A percentile compares a stretch with the other conserved stretches of the same genome.
Conservation (phyloP, 2,329 filamentous ascomycete genomes). For the Alternaria burnsii region DNA sequence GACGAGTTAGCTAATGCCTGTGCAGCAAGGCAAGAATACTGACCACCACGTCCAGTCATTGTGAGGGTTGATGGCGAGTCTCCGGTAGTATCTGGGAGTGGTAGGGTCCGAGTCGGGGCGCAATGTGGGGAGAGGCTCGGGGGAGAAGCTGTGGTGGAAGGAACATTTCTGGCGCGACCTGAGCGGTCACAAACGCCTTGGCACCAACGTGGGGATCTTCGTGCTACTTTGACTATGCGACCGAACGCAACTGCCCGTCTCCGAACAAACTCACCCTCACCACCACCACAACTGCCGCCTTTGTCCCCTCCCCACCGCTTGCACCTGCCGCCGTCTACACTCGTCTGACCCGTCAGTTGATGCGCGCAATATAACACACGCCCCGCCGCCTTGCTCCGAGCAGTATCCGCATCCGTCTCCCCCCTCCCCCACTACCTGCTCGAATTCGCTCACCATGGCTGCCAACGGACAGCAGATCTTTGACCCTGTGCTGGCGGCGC, state of each 20-base stretch:
- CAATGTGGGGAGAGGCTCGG: slow-evolving; percentile 23
- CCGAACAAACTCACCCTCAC: slow-evolving; percentile 30
- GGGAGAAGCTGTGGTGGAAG: slow-evolving; percentile 29
- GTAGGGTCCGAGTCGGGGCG: slow-evolving; percentile 12
- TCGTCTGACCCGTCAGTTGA: slow-evolving; percentile 23
- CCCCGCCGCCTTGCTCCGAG: slow-evolving; percentile 37
- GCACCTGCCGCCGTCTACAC: slow-evolving; percentile 7
- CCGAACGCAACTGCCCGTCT: slow-evolving; percentile 31
- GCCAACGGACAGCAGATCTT: slow-evolving; percentile 75
- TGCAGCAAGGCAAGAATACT: slow-evolving; percentile 15
- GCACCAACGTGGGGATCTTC: slow-evolving; percentile 31
- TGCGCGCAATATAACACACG: slow-evolving; percentile 37
- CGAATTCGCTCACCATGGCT: slow-evolving; percentile 66
- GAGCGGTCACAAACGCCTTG: slow-evolving; percentile 40
- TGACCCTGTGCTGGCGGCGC: slow-evolving; percentile 84
- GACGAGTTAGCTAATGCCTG: slow-evolving; percentile 43
- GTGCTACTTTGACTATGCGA: slow-evolving; percentile 36
- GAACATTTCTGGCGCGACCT: slow-evolving; percentile 34
- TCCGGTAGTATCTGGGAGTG: slow-evolving; percentile 7
- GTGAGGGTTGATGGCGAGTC: slow-evolving; percentile 13
- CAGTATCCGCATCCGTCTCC: slow-evolving; percentile 31
- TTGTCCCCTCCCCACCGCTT: slow-evolving; percentile 6
- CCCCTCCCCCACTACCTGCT: slow-evolving; percentile 27
- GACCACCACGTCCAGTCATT: slow-evolving; percentile 48
- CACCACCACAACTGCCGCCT: slow-evolving; percentile 15